A percentile compares a stretch with the other conserved stretches of the same genome.
phyloP scores from a whole-genome alignment of 1,284 basidiomycete genomes.

The Chiua sp. region DNA sequence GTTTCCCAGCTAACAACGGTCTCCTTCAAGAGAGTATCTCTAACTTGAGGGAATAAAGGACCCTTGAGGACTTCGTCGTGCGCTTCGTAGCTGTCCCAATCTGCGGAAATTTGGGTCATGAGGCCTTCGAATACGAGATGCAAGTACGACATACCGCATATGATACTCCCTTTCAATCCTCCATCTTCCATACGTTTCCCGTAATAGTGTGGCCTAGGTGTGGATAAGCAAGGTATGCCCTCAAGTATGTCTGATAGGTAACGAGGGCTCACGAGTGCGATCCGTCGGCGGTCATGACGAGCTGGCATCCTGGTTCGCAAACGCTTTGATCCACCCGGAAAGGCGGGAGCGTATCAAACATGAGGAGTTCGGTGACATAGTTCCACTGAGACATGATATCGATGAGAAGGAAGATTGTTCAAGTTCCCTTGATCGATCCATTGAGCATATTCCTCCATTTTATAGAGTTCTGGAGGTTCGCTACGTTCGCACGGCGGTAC shows the following conservation, averaged over 20 bases:
- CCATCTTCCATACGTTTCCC: conserved; percentile 25
- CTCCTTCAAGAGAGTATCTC: background rate
- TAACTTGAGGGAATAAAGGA: background rate
- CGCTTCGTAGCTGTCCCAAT: conserved; percentile 33
- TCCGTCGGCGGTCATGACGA: background rate
- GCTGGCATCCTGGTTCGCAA: background rate
- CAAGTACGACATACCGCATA: conserved; percentile 26
- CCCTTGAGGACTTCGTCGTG: conserved; percentile 19
- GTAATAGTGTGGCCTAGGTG: conserved; percentile 28
- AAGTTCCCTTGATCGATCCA: background rate
- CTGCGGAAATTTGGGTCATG: conserved; percentile 12
- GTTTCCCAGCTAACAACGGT: background rate
- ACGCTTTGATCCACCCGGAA: background rate
- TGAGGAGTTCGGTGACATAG: background rate
- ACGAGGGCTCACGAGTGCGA: background rate
- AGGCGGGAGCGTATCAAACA: background rate
- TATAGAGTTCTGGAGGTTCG: background rate
- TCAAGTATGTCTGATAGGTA: too few relatives aligned
- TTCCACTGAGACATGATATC: background rate
- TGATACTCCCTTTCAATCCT: conserved; percentile 9
- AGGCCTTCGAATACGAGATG: background rate
- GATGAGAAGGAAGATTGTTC: background rate
- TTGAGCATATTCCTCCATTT: background rate
- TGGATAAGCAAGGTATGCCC: background rate
- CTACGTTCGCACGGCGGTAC: background rate